A percentile compares a stretch with the other conserved stretches of the same genome.
Conservation (phyloP, 805 yeast species). For the Candida succiphila region DNA sequence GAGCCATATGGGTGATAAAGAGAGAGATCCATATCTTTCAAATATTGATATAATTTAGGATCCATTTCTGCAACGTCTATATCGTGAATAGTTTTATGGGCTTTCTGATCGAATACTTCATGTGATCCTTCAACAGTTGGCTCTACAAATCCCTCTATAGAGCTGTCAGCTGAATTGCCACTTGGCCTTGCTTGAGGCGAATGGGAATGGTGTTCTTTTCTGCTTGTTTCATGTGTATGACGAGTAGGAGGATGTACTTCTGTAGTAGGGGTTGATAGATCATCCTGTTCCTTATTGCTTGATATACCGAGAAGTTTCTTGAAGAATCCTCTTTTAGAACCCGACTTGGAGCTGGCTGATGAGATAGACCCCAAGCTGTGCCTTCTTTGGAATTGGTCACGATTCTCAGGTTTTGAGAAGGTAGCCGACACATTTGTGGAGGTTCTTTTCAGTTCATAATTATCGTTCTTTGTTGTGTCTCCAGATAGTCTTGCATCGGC, state of each 20-base stretch:
- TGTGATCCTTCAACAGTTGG: conserved; percentile 3
- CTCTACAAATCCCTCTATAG: conserved; percentile 6
- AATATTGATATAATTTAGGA: conserved; percentile 36
- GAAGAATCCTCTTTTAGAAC: conserved; percentile 14
- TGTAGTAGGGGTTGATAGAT: background rate
- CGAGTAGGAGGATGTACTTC: background rate
- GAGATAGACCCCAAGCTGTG: background rate
- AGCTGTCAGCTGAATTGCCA: background rate
- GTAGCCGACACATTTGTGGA: background rate
- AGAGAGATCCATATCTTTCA: conserved; percentile 20
- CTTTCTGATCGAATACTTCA: conserved; percentile 4
- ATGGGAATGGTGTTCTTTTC: background rate
- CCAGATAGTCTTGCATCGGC: background rate
- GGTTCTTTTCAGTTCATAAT: background rate
- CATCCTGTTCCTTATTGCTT: background rate
- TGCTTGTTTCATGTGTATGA: too few relatives aligned
- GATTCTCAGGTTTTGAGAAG: too few relatives aligned
- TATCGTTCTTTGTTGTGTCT: background rate
- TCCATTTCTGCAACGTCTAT: conserved; percentile 15
- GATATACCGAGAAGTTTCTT: conserved; percentile 16
- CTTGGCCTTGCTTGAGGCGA: background rate
- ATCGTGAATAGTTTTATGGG: background rate
- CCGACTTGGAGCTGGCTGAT: background rate
- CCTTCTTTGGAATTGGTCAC: too few relatives aligned
- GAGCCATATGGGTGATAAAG: background rate